Conservation (phyloP, 2,329 filamentous ascomycete species). For the Fusarium secorum region DNA sequence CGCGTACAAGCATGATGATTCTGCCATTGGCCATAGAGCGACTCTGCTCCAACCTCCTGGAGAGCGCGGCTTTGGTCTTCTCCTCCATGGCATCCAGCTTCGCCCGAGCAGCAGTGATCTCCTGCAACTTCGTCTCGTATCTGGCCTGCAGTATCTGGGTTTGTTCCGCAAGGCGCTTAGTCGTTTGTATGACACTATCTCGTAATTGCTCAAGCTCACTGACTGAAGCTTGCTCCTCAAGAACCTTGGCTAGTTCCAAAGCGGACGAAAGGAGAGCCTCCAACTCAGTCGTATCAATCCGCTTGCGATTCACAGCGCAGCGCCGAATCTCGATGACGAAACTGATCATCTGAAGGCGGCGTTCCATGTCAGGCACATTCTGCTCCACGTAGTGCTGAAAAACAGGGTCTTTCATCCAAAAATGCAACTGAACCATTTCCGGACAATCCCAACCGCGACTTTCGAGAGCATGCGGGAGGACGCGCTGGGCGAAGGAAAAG, state of each 20-base stretch:
- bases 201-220: background rate
- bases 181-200: fast-evolving
- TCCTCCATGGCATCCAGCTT: background rate
- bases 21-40: background rate
- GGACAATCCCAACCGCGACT: background rate
- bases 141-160: fast-evolving
- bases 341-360: fast-evolving
- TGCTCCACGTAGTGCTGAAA: fast-evolving
- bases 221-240: fast-evolving
- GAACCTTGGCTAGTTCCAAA: fast-evolving
- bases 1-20: background rate
- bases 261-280: background rate
- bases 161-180: fast-evolving
- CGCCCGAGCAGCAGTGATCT: background rate
- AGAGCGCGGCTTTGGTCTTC: fast-evolving
- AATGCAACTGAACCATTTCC: background rate
- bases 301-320: background rate
- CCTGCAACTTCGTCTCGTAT: background rate
- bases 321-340: background rate
- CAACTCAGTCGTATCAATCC: fast-evolving
- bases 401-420: fast-evolving
- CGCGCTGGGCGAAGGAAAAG: background rate
- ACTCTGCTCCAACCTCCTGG: fast-evolving
- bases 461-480: background rate
- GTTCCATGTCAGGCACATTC: fast-evolving